These are phyloP conservation scores for Glomus cerebriforme DNA, from an alignment of 192 early-diverging fungal genomes.

Conservation along the genomic window DNA sequence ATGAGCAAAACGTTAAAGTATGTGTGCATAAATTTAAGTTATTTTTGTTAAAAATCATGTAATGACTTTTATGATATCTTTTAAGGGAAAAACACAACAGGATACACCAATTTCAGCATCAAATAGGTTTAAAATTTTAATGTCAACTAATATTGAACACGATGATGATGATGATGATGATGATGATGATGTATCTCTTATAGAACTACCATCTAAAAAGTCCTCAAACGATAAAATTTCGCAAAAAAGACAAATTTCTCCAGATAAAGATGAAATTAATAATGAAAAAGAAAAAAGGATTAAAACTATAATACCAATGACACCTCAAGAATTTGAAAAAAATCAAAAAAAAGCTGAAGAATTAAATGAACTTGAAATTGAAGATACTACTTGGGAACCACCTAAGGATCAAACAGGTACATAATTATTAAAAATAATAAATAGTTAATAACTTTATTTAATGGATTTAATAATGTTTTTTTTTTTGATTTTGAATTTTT, in stretches of 20 bases:
- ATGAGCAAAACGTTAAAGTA: background rate
- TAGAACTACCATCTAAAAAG: background rate
- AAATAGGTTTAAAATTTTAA: background rate
- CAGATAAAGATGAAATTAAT: background rate
- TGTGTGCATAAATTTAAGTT: background rate
- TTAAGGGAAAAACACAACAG: background rate
- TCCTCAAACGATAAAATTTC: background rate
- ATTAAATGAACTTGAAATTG: conserved; percentile 17
- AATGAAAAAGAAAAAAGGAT: conserved; percentile 6
- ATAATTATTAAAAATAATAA: background rate
- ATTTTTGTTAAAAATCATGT: background rate
- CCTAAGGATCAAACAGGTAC: conserved; percentile 24
- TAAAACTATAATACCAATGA: conserved; percentile 23
- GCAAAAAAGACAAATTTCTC: background rate
- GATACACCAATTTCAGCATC: background rate
- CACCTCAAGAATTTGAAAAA: conserved; percentile 17
- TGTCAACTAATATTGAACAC: background rate
- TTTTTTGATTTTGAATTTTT: too few relatives aligned
- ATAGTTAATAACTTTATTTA: background rate
- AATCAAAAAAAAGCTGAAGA: conserved; percentile 1
- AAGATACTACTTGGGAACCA: conserved; percentile 26
- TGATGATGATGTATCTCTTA: background rate
- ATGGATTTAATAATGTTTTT: background rate
- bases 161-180: background rate
- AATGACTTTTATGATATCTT: background rate